Evolutionary conservation across 2,329 filamentous ascomycete species (phyloP), one percentile per base, ranked within the genome.

Genomic region (Fusarium tupiense): DNA sequence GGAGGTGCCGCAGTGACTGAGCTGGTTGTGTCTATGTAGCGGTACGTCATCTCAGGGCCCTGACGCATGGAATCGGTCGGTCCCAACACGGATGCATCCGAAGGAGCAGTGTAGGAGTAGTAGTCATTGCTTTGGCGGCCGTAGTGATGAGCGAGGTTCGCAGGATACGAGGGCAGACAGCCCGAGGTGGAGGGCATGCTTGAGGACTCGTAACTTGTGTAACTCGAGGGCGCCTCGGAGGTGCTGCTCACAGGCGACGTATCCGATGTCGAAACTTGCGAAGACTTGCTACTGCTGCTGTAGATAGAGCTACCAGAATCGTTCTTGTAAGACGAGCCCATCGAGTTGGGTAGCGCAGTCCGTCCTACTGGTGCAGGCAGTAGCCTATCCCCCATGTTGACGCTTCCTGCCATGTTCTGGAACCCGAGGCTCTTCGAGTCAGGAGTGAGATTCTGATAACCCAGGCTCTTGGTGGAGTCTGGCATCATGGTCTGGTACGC

Each of bases 11-110:
- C 65, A 7, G 68, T 46, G 12, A 72, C 71, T 44, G 67, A 54
- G 13, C 67, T 72, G 29, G 79, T 80, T 33, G 80, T 79, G 54
- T 81, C 80, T 8, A 72, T 75, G 67, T 82, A 82, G 59, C 80
- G 78, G 74, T 82, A 82, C 29, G 76, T 68, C 65, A 81, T 77
- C 38, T 80, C 76, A 33, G 72, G 59, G 7, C 69, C 64, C 22
- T 43, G 49, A 41, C 75, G 70, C 59, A 71, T 57, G 6, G 74
- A 61, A 29, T 69, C 70, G 11, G 49, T 41, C 17, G 75, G 31
- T 7, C 68, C 57, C 47, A 73, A 71, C 37, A 69, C 33, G 22
- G 74, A 33, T 20, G 63, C 37, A 13, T 72, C 71, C 9, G 77
- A 72, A n/a, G 64, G 61, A 20, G 60, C 62, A 9, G 71, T 69